Evolutionary conservation across 75 land plant species (phyloP).

Genomic region (Pinus tabuliformis): DNA sequence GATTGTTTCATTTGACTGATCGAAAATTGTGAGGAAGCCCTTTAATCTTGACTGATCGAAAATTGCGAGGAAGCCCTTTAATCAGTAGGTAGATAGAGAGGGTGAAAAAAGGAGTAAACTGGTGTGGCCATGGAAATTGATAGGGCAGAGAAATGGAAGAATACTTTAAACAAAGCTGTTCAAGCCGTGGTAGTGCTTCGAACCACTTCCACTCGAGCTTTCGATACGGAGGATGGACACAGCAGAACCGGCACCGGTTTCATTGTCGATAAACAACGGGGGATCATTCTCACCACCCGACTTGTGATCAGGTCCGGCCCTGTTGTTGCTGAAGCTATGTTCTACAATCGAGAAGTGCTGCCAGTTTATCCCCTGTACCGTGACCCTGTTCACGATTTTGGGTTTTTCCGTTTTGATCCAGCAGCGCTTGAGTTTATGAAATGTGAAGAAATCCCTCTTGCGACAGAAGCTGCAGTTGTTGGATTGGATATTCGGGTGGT

Average conservation of each 20-base stretch:
- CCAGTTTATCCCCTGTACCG: conserved; percentile 69
- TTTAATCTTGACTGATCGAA: too few species aligned
- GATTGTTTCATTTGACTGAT: too few species aligned
- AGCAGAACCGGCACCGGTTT: conserved; percentile 86
- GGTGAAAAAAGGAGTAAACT: too few species aligned
- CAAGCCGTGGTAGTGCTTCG: conserved; percentile 23
- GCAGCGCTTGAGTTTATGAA: background rate
- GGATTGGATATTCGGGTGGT: too few species aligned
- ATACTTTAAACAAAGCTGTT: conserved; percentile 65
- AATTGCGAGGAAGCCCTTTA: too few species aligned
- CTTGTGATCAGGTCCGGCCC: conserved; percentile 97
- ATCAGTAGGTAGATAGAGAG: too few species aligned
- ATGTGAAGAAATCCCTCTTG: conserved; percentile 89
- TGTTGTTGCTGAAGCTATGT: conserved; percentile 93
- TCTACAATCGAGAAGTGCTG: conserved; percentile 85
- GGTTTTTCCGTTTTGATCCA: conserved; percentile 11
- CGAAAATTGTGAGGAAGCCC: too few species aligned
- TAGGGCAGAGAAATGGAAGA: conserved; percentile 82
- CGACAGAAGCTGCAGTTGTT: conserved; percentile 63
- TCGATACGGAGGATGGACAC: conserved; percentile 83
- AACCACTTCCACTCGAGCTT: conserved; percentile 77
- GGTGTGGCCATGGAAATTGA: conserved; percentile 11
- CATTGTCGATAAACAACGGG: conserved; percentile 69
- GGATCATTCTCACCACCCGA: conserved; percentile 90
- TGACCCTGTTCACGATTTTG: too few species aligned